Base-by-base conservation (phyloP, 2,329 filamentous ascomycete species). In the Scleromitrula shiraiana region DNA sequence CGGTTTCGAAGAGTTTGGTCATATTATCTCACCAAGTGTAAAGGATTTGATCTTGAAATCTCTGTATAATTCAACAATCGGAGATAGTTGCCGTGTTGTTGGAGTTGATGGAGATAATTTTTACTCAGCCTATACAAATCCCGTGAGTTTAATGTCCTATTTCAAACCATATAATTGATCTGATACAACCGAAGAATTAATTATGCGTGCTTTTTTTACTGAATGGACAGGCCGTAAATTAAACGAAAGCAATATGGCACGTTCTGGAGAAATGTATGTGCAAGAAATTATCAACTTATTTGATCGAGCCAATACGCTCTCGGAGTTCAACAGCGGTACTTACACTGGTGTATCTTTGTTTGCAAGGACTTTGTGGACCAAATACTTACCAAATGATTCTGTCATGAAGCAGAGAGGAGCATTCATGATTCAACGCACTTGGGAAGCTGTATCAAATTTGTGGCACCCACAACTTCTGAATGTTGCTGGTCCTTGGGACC, bases 401-500 rank as follows among this genome's bases (percentile, higher is more conserved):
- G 56, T 78, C 23, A 44, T 44, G 41, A 36, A 26, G 12, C 30
- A 44, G 15, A 44, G 30, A 19, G 41, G 41, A 7, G 65, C 69
- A 0, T 64, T 66, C 4, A 78, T 82, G 70, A 68, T 82, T 15
- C 52, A 62, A 4, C 59, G 70, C 12, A 78, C 73, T 0, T 82
- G 77, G 78, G 64, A 69, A 4, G 67, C 70, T 3, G 66, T 77
- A 2, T 67, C 69, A 0, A 55, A 71, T 38, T 67, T 83, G 1
- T 83, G 77, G 67, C 75, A 82, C 45, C 72, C 78, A 1, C 68
- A 71, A 2, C 62, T 83, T 64, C 74, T 70, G 53, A 83, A 82
- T 51, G 70, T 82, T 40, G 78, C 78, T 2, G 80, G 79, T 0
- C 80, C 80, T 0, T 83, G 79, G 79, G 80, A 83, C 60, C 72